phyloP scores from a whole-genome alignment of 768 basidiomycete species.

The Scleroderma citrinum region DNA sequence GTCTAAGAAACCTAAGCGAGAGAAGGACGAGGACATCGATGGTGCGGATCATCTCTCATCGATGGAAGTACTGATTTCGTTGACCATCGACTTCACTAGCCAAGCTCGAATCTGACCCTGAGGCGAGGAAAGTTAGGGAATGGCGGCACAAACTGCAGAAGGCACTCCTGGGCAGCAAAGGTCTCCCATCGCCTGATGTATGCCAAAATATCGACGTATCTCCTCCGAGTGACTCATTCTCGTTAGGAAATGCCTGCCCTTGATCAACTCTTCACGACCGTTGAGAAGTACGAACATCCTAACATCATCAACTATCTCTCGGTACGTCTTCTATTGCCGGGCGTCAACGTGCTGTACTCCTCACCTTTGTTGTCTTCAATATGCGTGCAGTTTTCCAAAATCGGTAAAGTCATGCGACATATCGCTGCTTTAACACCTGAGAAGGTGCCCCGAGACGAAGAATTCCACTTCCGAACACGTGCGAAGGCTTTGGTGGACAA shows the following conservation, averaged over 20 bases:
- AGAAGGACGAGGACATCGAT: constrained; percentile 58
- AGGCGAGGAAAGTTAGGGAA: constrained; percentile 72
- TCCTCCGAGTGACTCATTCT: constrained; percentile 5
- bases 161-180: constrained; percentile 67
- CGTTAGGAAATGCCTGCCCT: constrained; percentile 70
- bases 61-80: neutral
- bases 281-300: constrained; percentile 73
- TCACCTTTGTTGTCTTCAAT: constrained; percentile 2
- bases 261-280: constrained; percentile 66
- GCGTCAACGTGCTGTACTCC: constrained; percentile 8
- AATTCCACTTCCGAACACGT: constrained; percentile 48
- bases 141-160: constrained; percentile 94
- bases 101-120: constrained; percentile 48
- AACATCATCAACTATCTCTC: constrained; percentile 66
- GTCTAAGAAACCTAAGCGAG: constrained; percentile 55
- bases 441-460: constrained; percentile 45
- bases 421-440: constrained; percentile 40
- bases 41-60: constrained; percentile 34
- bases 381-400: constrained; percentile 37
- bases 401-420: constrained; percentile 58
- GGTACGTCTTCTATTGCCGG: constrained; percentile 29
- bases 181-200: constrained; percentile 60
- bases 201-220: constrained; percentile 14
- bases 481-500: constrained; percentile 43
- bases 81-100: constrained; percentile 20